A percentile compares a stretch with the other conserved stretches of the same genome.
phyloP scores from a whole-genome alignment of 331 rosid genomes.

The Prunus yedoensis region DNA sequence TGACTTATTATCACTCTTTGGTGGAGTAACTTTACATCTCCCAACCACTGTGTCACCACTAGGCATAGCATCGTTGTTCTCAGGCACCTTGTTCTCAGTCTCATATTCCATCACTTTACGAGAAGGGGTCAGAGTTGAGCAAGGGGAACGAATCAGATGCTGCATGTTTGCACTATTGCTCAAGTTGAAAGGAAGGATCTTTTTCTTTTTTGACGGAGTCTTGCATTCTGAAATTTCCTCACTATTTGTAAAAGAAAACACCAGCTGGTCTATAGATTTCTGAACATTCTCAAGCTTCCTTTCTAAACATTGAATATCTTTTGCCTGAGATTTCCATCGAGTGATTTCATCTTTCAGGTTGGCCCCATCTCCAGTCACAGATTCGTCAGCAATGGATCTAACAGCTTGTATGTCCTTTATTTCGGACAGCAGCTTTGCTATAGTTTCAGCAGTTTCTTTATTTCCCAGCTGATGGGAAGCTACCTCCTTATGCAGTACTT shows the following conservation, averaged over 20 bases:
- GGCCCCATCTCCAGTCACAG: conserved; percentile 56
- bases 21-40: conserved; percentile 38
- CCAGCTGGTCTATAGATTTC: conserved; percentile 77
- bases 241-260: conserved; percentile 46
- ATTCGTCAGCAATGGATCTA: conserved; percentile 63
- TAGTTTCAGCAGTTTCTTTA: conserved; percentile 79
- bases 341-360: conserved; percentile 70
- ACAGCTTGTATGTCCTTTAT: conserved; percentile 67
- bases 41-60: conserved; percentile 25
- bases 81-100: conserved; percentile 72
- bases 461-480: conserved; percentile 69
- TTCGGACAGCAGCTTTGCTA: conserved; percentile 75
- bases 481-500: conserved; percentile 81
- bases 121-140: conserved; percentile 75
- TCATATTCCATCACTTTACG: conserved; percentile 62
- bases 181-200: conserved; percentile 67
- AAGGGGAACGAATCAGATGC: conserved; percentile 78
- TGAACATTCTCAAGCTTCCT: conserved; percentile 87
- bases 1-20: conserved; percentile 43
- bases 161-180: conserved; percentile 75
- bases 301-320: conserved; percentile 71
- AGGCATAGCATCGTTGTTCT: conserved; percentile 30
- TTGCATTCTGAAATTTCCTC: conserved; percentile 58
- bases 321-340: conserved; percentile 70
- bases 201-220: conserved; percentile 61